Percentiles rank a stretch among this genome's conserved stretches.
Conservation (phyloP, 306 rosid species). For the Purshia tridentata region DNA sequence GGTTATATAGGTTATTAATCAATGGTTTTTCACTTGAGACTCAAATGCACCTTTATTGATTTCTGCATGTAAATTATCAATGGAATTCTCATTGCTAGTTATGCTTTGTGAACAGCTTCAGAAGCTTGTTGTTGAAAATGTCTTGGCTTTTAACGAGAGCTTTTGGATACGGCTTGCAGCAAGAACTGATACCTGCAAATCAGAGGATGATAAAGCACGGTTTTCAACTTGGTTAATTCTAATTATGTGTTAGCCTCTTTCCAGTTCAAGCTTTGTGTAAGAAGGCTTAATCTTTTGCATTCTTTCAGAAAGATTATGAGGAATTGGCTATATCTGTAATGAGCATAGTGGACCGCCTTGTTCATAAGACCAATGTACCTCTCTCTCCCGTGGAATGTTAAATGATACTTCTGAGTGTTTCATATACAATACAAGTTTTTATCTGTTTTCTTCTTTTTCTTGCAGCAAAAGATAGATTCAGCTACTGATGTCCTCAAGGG, state of each 20-base stretch:
- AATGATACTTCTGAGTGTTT: constrained; percentile 23
- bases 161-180: constrained; percentile 95
- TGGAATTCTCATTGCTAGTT: constrained; percentile 21
- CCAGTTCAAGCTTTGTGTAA: constrained; percentile 11
- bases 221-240: constrained; percentile 28
- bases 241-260: constrained; percentile 21
- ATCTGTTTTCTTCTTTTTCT: constrained; percentile 5
- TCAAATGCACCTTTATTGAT: neutral
- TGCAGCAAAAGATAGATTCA: constrained; percentile 89
- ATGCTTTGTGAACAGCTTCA: constrained; percentile 61
- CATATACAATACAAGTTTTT: neutral
- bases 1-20: neutral
- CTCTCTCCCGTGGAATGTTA: constrained; percentile 8
- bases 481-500: constrained; percentile 82
- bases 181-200: constrained; percentile 83
- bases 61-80: neutral
- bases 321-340: constrained; percentile 76
- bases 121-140: constrained; percentile 77
- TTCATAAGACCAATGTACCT: constrained; percentile 75
- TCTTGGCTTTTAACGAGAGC: constrained; percentile 74
- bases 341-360: constrained; percentile 73
- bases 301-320: constrained; percentile 83
- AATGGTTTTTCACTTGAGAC: neutral
- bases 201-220: constrained; percentile 88
- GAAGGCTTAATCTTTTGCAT: constrained; percentile 22